These are phyloP conservation scores for Vinca minor DNA, from an alignment of 257 asterid species.

Conservation along the genomic window DNA sequence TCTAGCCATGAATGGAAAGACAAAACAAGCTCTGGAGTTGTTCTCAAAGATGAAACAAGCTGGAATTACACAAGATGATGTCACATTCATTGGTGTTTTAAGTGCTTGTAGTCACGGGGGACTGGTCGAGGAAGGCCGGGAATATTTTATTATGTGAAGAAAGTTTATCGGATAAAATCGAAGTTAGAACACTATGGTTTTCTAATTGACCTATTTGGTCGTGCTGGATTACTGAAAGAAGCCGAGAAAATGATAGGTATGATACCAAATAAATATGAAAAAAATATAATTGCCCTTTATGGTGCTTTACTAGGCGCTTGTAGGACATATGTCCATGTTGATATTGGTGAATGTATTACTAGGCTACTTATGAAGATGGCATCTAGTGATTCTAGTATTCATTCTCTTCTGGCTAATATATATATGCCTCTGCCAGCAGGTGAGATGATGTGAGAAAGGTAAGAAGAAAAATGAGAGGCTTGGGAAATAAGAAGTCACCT, in stretches of 20 bases:
- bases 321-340: conserved; percentile 52
- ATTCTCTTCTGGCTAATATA: conserved; percentile 55
- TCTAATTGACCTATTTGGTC: conserved; percentile 69
- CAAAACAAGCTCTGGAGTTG: conserved; percentile 43
- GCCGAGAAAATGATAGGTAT: conserved; percentile 48
- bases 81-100: conserved; percentile 71
- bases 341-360: conserved; percentile 64
- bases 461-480: conserved; percentile 38
- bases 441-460: conserved; percentile 62
- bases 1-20: conserved; percentile 60
- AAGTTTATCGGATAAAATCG: conserved; percentile 46
- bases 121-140: conserved; percentile 69
- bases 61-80: conserved; percentile 62
- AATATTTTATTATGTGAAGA: conserved; percentile 52
- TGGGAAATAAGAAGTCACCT: conserved; percentile 48
- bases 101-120: conserved; percentile 89
- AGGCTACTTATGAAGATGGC: conserved; percentile 42
- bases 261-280: conserved; percentile 30
- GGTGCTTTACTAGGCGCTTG: conserved; percentile 83
- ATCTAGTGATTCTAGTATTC: conserved; percentile 49
- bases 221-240: conserved; percentile 72
- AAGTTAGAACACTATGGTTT: conserved; percentile 77
- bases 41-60: conserved; percentile 53
- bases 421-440: conserved; percentile 65
- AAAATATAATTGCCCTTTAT: conserved; percentile 46